phyloP scores from a whole-genome alignment of 805 yeast genomes.

The Priceomyces medius region DNA sequence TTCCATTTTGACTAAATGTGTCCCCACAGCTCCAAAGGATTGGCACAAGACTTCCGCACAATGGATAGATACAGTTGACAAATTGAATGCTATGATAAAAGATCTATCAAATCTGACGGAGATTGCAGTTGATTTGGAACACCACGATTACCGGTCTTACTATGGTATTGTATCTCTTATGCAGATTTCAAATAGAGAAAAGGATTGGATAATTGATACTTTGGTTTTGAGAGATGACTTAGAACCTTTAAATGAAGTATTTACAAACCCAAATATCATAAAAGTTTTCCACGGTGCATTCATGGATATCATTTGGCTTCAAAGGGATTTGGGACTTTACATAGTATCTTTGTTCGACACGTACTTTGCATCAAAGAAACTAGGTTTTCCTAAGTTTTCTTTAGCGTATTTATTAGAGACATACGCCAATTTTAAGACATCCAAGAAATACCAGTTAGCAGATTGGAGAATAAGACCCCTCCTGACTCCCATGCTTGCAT shows the following conservation, averaged over 20 bases:
- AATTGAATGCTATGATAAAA: conserved; percentile 53
- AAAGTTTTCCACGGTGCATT: conserved; percentile 96
- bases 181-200: conserved; percentile 83
- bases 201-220: conserved; percentile 88
- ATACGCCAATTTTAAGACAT: conserved; percentile 79
- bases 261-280: conserved; percentile 75
- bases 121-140: conserved; percentile 93
- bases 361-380: conserved; percentile 76
- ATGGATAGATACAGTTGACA: conserved; percentile 67
- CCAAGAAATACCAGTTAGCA: conserved; percentile 92
- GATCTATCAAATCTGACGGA: conserved; percentile 53
- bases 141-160: conserved; percentile 88
- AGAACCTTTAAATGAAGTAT: conserved; percentile 62
- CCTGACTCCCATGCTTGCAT: conserved; percentile 68
- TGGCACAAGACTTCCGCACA: conserved; percentile 66
- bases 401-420: conserved; percentile 80
- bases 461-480: conserved; percentile 96
- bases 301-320: conserved; percentile 97
- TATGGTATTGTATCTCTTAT: conserved; percentile 88
- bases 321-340: conserved; percentile 89
- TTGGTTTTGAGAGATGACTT: conserved; percentile 74
- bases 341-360: conserved; percentile 91
- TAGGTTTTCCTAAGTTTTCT: conserved; percentile 81
- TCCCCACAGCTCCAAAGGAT: conserved; percentile 53
- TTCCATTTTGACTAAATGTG: conserved; percentile 36